phyloP scores from a whole-genome alignment of 306 rosid species.

The Argentina anserina region DNA sequence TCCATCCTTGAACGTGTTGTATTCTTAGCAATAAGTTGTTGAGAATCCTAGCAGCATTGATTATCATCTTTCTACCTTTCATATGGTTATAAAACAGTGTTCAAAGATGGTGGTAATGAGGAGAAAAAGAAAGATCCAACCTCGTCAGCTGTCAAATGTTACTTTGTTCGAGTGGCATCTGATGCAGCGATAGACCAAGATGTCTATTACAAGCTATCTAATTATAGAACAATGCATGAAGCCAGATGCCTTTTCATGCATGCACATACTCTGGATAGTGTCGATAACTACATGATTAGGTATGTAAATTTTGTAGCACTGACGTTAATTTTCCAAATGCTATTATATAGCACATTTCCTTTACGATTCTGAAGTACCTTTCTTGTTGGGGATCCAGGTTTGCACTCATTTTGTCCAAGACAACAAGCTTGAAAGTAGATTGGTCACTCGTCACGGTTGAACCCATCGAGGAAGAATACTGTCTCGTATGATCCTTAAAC shows the following conservation, averaged over 20 bases:
- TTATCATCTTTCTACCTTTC: background rate
- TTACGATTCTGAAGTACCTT: no score
- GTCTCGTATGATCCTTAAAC: constrained; percentile 38
- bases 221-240: constrained; percentile 44
- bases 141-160: constrained; percentile 68
- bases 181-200: constrained; percentile 31
- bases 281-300: constrained; percentile 75
- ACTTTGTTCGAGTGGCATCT: constrained; percentile 41
- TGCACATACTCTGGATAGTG: constrained; percentile 44
- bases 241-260: constrained; percentile 70
- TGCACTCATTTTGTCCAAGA: no score
- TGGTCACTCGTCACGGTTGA: no score
- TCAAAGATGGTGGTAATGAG: constrained; percentile 70
- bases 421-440: no score
- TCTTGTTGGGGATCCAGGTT: no score
- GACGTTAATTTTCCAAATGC: constrained; percentile 3
- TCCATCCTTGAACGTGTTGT: background rate
- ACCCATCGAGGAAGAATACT: background rate
- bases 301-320: constrained; percentile 18
- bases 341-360: background rate
- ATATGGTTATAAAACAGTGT: constrained; percentile 46
- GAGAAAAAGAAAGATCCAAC: constrained; percentile 61
- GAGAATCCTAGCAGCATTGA: constrained; percentile 13
- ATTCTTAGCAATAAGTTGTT: constrained; percentile 8
- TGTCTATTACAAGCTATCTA: constrained; percentile 32